phyloP scores from a whole-genome alignment of 345 rosid genomes.

The Firmiana major region DNA sequence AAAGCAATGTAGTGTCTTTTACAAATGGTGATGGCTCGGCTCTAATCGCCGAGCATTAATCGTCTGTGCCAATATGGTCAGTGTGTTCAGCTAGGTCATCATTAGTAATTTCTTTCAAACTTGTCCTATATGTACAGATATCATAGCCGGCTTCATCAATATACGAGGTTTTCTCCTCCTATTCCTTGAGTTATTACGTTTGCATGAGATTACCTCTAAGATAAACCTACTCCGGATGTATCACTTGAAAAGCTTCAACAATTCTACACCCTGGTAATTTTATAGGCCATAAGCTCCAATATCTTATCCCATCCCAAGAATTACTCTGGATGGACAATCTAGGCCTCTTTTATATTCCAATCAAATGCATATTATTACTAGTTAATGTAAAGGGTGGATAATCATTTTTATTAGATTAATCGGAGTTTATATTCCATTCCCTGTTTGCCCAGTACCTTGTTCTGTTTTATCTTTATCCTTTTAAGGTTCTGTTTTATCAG shows the following conservation, averaged over 20 bases:
- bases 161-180: conserved; percentile 25
- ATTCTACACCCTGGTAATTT: neutral
- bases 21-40: conserved; percentile 42
- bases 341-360: neutral
- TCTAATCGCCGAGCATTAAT: conserved; percentile 33
- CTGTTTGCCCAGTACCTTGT: neutral
- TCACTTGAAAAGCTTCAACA: conserved; percentile 20
- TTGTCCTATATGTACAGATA: conserved; percentile 43
- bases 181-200: conserved; percentile 2
- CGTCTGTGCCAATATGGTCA: neutral
- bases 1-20: conserved; percentile 36
- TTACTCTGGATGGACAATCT: neutral
- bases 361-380: neutral
- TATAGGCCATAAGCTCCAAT: conserved; percentile 2
- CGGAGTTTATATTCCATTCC: neutral
- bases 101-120: conserved; percentile 19
- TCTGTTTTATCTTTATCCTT: no score
- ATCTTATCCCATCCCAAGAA: neutral
- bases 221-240: conserved; percentile 15
- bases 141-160: conserved; percentile 33
- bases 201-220: conserved; percentile 12
- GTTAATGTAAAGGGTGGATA: neutral
- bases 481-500: neutral
- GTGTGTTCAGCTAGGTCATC: conserved; percentile 19
- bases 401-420: neutral